A percentile compares a stretch with the other conserved stretches of the same genome.
phyloP scores from a whole-genome alignment of 2,329 filamentous ascomycete genomes.

The Venturia asperata region DNA sequence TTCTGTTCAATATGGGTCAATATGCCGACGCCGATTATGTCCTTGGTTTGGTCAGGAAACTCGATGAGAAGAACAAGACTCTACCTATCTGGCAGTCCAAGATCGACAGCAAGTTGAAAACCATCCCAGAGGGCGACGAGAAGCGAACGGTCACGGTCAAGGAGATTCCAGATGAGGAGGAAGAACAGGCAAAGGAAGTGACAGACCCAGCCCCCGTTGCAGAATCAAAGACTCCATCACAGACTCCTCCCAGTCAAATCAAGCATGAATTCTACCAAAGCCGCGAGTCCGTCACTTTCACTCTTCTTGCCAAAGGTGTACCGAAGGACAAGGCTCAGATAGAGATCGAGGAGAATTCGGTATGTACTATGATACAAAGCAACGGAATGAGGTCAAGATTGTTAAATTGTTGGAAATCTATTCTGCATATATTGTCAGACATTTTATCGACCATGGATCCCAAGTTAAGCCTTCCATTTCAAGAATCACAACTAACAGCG shows the following conservation, averaged over 20 bases:
- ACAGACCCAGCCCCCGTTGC: slow-evolving; percentile 22
- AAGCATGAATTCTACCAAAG: slow-evolving; percentile 65
- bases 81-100: slow-evolving; percentile 54
- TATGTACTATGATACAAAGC: slow-evolving; percentile 26
- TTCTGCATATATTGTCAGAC: neutral
- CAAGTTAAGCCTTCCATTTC: neutral
- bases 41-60: slow-evolving; percentile 51
- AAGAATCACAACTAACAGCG: neutral
- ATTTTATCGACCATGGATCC: neutral
- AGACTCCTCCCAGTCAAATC: slow-evolving; percentile 51
- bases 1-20: slow-evolving; percentile 60
- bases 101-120: slow-evolving; percentile 45
- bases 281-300: slow-evolving; percentile 53
- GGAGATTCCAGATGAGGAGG: slow-evolving; percentile 48
- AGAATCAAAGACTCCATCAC: slow-evolving; percentile 21
- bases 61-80: slow-evolving; percentile 46
- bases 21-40: slow-evolving; percentile 71
- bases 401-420: neutral
- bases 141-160: slow-evolving; percentile 31
- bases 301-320: slow-evolving; percentile 59
- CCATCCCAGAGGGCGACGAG: slow-evolving; percentile 44
- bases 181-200: slow-evolving; percentile 32
- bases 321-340: slow-evolving; percentile 49
- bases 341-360: slow-evolving; percentile 44
- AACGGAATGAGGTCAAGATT: neutral